A percentile compares a stretch with the other conserved stretches of the same genome.
phyloP scores from a whole-genome alignment of 2,329 filamentous ascomycete genomes.

The Cladosporium sp. region DNA sequence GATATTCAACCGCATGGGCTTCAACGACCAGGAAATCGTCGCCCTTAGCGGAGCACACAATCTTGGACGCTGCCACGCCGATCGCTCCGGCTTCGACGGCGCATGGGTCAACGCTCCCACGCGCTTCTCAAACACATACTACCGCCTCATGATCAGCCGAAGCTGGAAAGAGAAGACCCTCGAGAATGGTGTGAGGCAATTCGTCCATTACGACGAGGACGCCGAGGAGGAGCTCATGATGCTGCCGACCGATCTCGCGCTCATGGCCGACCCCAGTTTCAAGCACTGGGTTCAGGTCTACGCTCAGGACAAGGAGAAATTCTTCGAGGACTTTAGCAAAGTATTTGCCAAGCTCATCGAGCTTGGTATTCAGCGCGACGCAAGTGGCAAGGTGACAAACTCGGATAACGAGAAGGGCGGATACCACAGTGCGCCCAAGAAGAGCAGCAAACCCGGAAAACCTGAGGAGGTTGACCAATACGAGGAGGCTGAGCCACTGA shows the following conservation, averaged over 20 bases:
- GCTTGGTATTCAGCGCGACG: conserved; percentile 59
- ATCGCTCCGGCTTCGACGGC: conserved; percentile 59
- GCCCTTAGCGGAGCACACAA: conserved; percentile 58
- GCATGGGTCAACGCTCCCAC: conserved; percentile 56
- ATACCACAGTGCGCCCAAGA: conserved; percentile 59
- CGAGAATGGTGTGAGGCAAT: conserved; percentile 56
- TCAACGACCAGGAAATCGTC: conserved; percentile 61
- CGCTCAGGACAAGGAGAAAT: conserved; percentile 60
- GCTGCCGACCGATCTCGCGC: conserved; percentile 64
- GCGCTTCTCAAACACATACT: conserved; percentile 60
- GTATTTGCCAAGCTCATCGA: conserved; percentile 63
- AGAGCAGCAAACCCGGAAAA: conserved; percentile 45
- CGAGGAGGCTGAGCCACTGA: conserved; percentile 44
- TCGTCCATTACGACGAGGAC: conserved; percentile 60
- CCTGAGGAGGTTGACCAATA: conserved; percentile 36
- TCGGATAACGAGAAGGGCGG: conserved; percentile 59
- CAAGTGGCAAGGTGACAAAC: conserved; percentile 54
- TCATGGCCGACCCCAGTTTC: conserved; percentile 56
- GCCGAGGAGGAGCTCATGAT: conserved; percentile 62
- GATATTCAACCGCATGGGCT: conserved; percentile 62
- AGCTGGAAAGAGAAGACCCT: conserved; percentile 58
- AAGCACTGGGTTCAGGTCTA: conserved; percentile 59
- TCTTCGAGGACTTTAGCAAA: conserved; percentile 60
- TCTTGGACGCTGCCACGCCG: conserved; percentile 56
- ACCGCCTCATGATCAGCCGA: conserved; percentile 52